Conservation (phyloP, 306 rosid genomes). For the Styphnolobium japonicum region DNA sequence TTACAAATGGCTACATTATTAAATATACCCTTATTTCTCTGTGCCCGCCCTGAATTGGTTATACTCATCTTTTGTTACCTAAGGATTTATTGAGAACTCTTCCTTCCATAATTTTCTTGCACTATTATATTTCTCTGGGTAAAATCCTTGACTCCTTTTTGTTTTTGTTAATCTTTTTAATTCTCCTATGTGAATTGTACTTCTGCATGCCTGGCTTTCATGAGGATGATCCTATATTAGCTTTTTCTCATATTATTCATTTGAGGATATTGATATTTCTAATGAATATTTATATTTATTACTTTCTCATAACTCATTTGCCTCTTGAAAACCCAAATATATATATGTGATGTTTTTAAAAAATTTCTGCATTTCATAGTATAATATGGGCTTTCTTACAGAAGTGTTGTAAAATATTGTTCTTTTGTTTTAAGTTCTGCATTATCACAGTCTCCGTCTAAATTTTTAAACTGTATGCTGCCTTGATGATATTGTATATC, state of each 20-base stretch:
- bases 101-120: background rate
- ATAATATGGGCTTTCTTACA: background rate
- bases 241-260: no score
- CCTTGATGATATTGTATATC: background rate
- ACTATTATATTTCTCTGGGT: background rate
- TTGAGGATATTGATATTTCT: no score
- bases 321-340: no score
- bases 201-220: background rate
- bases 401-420: background rate
- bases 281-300: no score
- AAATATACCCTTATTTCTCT: background rate
- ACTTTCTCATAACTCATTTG: no score
- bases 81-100: background rate
- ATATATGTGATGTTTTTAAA: no score
- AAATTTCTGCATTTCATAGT: no score
- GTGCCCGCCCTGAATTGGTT: background rate
- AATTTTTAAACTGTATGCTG: background rate
- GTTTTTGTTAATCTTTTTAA: background rate
- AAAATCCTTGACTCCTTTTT: background rate
- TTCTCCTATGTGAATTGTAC: background rate
- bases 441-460: background rate
- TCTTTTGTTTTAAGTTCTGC: background rate
- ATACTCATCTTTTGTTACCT: background rate
- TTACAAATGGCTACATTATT: background rate
- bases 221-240: background rate